Evolutionary conservation across 345 rosid species (phyloP).

Genomic region (Salix udensis): DNA sequence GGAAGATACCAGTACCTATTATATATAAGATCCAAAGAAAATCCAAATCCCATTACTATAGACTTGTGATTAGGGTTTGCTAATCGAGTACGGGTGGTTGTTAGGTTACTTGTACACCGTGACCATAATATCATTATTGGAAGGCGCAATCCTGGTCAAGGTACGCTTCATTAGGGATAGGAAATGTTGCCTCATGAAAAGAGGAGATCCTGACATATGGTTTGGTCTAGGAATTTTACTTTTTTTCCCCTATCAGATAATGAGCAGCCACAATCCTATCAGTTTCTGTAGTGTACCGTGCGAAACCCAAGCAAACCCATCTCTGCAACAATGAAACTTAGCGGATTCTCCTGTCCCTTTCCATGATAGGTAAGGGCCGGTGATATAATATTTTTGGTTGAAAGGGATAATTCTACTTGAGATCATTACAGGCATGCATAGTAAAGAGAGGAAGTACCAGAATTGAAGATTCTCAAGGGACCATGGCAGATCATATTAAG

Average conservation of each 20-base stretch:
- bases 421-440: no score
- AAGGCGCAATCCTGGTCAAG: constrained; percentile 20
- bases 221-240: constrained; percentile 7
- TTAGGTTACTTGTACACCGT: background rate
- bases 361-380: background rate
- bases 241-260: background rate
- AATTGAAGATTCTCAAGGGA: constrained; percentile 68
- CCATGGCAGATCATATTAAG: constrained; percentile 67
- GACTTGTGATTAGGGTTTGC: constrained; percentile 32
- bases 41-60: background rate
- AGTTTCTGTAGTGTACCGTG: background rate
- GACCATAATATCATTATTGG: constrained; percentile 8
- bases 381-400: background rate
- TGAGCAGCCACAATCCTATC: background rate
- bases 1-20: background rate
- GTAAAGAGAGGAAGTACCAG: constrained; percentile 45
- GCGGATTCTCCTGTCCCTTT: constrained; percentile 9
- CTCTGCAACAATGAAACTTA: constrained; percentile 17
- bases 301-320: constrained; percentile 4
- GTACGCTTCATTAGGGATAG: constrained; percentile 1
- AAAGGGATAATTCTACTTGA: no score
- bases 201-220: background rate
- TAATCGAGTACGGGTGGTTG: background rate
- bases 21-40: background rate
- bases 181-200: constrained; percentile 14